Base-by-base conservation (phyloP, 1,284 basidiomycete genomes). In the Leccinum fuscescens region DNA sequence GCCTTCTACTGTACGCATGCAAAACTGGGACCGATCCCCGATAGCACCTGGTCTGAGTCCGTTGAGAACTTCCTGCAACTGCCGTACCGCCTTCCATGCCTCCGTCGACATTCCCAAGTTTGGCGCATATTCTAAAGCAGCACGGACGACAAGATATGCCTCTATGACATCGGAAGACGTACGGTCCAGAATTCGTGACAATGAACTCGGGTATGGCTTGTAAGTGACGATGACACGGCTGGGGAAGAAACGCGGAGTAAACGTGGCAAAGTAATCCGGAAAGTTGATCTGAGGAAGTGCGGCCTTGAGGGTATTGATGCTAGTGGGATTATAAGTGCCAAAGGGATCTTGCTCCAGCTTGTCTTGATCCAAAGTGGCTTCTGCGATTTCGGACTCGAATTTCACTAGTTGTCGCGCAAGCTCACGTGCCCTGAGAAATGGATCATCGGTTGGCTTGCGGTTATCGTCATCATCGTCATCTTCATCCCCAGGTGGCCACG, bases 21-120 rank as follows among this genome's bases (percentile, higher is more conserved):
- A 93, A 67, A 85, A 89, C 67, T 95, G 90, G 35, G 86, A 83
- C 33, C 96, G 84, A 68, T 96, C 90, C 58, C 90, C 89, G 44
- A 91, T 81, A 2, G 89, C 90, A 46, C 95, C 96, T 64, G 89
- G 89, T 76, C 94, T 94, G 69, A 97, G 85, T 3, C 96, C 96
- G 48, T 82, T 83, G 50, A 97, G 77, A 35, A 82, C 77, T 72
- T 94, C 92, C 49, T 85, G 76, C 51, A 97, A 79, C 31, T 81
- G 78, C 14, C 90, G 81, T 57, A 86, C 81, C 9, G 90, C 86
- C 73, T 88, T 82, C 85, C 92, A 89, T 33, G 92, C 82, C 62
- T 88, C 83, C 0, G 92, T 93, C 29, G 83, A 81, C 60, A 81
- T 81, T 4, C 93, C 90, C 9, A 98, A 80, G 62, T 86, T 82